These are phyloP conservation scores for Magnusiomyces suaveolens DNA, from an alignment of 1,139 yeast genomes.

Conservation along the genomic window DNA sequence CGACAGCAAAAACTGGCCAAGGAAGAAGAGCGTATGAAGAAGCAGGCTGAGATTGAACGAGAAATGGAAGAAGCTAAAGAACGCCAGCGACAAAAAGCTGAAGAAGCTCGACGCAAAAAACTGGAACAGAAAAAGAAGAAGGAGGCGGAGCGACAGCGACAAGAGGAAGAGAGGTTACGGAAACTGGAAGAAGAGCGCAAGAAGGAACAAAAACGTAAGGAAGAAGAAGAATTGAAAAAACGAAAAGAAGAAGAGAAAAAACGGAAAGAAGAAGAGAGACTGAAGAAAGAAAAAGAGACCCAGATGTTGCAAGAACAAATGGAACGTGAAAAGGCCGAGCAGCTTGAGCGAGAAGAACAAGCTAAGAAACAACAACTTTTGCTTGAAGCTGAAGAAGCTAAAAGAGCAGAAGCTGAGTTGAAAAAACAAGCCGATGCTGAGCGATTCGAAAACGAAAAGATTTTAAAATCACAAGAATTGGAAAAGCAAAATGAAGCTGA, in stretches of 20 bases:
- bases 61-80: slow-evolving; percentile 39
- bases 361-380: slow-evolving; percentile 16
- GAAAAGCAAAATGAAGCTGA: slow-evolving; percentile 13
- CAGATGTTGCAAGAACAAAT: slow-evolving; percentile 1
- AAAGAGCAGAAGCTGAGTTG: slow-evolving; percentile 12
- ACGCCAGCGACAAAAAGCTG: slow-evolving; percentile 44
- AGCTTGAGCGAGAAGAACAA: not conserved
- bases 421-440: slow-evolving; percentile 14
- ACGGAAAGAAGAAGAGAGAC: slow-evolving; percentile 10
- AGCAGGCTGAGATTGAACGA: slow-evolving; percentile 48
- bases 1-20: slow-evolving; percentile 57
- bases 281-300: slow-evolving; percentile 11
- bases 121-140: slow-evolving; percentile 41
- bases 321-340: slow-evolving; percentile 14
- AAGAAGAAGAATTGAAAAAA: slow-evolving; percentile 35
- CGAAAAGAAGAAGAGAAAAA: slow-evolving; percentile 19
- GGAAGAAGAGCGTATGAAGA: slow-evolving; percentile 59
- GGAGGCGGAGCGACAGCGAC: slow-evolving; percentile 36
- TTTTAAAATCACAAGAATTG: slow-evolving; percentile 11
- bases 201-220: slow-evolving; percentile 30
- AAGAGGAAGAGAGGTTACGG: slow-evolving; percentile 29
- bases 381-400: slow-evolving; percentile 14
- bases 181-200: slow-evolving; percentile 37
- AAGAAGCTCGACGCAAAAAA: slow-evolving; percentile 46
- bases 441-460: slow-evolving; percentile 11